These are phyloP conservation scores for Hyaloperonospora brassicae DNA, from an alignment of 352 stramenopile species.

Conservation along the genomic window DNA sequence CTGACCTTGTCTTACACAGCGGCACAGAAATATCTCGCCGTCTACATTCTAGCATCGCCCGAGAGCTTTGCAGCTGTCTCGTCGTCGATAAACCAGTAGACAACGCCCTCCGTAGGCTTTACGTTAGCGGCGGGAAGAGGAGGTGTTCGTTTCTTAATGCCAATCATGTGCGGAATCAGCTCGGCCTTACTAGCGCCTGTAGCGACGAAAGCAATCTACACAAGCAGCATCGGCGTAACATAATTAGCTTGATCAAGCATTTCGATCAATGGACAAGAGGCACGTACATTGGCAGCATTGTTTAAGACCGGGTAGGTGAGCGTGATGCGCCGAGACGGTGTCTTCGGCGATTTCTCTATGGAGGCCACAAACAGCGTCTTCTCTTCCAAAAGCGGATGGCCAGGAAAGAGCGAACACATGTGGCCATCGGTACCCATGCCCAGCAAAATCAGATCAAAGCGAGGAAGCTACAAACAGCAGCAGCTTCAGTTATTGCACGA, in stretches of 20 bases:
- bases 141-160: slow-evolving; percentile 46
- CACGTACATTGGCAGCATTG: slow-evolving; percentile 65
- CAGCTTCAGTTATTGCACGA: slow-evolving; percentile 4
- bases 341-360: slow-evolving; percentile 97
- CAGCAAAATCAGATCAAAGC: slow-evolving; percentile 93
- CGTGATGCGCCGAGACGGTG: slow-evolving; percentile 93
- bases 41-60: too few relatives aligned
- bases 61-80: too few relatives aligned
- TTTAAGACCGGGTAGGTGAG: slow-evolving; percentile 95
- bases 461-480: slow-evolving; percentile 43
- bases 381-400: slow-evolving; percentile 89
- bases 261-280: not conserved
- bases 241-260: not conserved
- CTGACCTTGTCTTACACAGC: too few relatives aligned
- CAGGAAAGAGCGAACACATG: slow-evolving; percentile 95
- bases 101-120: slow-evolving; percentile 45
- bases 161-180: slow-evolving; percentile 77
- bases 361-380: slow-evolving; percentile 78
- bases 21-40: too few relatives aligned
- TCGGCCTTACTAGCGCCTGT: slow-evolving; percentile 85
- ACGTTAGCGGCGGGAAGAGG: slow-evolving; percentile 68
- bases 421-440: slow-evolving; percentile 98
- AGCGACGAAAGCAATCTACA: slow-evolving; percentile 82
- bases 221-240: not conserved
- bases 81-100: too few relatives aligned